Conservation (phyloP, 306 rosid species). For the Hippophae tibetana region DNA sequence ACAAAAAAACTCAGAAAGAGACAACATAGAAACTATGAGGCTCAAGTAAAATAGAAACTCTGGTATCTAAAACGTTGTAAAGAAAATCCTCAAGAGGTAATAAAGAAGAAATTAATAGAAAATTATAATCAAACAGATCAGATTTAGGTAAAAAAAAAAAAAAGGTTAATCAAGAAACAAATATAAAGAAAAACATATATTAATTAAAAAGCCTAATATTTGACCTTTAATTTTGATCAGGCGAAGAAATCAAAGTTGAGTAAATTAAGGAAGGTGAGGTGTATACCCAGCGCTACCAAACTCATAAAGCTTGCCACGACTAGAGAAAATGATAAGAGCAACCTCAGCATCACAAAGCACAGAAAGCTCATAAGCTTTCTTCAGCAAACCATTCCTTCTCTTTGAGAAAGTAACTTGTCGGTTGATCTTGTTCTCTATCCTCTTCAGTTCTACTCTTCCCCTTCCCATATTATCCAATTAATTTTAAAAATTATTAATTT, state of each 20-base stretch:
- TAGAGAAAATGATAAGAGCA: slow-evolving; percentile 70
- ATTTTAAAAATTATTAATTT: too few relatives aligned
- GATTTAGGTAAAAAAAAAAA: too few relatives aligned
- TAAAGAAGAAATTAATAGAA: too few relatives aligned
- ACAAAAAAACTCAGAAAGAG: not conserved
- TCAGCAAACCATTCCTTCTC: slow-evolving; percentile 39
- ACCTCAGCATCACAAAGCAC: slow-evolving; percentile 52
- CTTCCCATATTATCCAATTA: slow-evolving; percentile 43
- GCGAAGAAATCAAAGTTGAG: not conserved
- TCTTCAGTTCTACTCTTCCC: slow-evolving; percentile 81
- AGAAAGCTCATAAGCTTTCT: slow-evolving; percentile 49
- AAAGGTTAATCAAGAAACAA: too few relatives aligned
- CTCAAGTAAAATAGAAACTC: not conserved
- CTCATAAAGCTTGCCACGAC: slow-evolving; percentile 78
- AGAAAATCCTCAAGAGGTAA: too few relatives aligned
- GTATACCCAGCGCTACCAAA: slow-evolving; percentile 66
- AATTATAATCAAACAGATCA: too few relatives aligned
- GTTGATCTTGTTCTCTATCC: slow-evolving; percentile 71
- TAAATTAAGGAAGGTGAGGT: not conserved
- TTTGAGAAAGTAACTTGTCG: slow-evolving; percentile 52
- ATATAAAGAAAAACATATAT: too few relatives aligned
- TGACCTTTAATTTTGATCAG: too few relatives aligned
- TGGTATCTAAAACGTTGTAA: not conserved
- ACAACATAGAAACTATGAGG: not conserved
- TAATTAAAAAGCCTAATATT: too few relatives aligned